Conservation (phyloP, 495 filamentous ascomycete genomes). For the Schizothecium vesticola region DNA sequence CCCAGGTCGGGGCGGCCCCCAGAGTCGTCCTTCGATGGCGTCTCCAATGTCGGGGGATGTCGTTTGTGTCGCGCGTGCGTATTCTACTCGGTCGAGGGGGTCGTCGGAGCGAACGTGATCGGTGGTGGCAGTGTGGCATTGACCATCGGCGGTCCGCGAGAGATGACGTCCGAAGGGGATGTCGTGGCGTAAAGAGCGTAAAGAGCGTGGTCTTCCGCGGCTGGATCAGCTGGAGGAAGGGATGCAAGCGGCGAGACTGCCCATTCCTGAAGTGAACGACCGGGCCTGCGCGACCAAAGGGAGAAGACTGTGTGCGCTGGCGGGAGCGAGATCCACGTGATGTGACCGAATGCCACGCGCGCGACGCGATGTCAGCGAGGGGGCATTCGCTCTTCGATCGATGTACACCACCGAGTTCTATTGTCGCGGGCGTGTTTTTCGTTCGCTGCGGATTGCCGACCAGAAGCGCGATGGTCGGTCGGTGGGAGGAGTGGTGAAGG, state of each 20-base stretch:
- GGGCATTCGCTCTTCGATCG: background rate
- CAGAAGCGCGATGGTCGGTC: background rate
- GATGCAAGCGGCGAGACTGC: constrained; percentile 4
- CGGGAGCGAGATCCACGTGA: background rate
- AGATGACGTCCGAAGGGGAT: background rate
- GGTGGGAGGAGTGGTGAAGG: background rate
- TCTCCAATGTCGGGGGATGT: background rate
- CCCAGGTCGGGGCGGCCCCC: background rate
- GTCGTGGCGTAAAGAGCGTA: constrained; percentile 7
- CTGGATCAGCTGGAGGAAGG: constrained; percentile 11
- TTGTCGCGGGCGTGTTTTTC: background rate
- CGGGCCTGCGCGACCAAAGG: background rate
- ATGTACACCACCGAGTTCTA: background rate
- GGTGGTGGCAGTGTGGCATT: background rate
- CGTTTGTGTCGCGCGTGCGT: background rate
- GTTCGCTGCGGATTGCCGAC: background rate
- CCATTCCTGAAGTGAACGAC: constrained; percentile 6
- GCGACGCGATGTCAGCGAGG: background rate
- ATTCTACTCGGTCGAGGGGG: background rate
- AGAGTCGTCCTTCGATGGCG: background rate
- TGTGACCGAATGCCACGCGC: background rate
- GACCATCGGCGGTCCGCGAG: constrained; percentile 2
- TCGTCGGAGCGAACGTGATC: background rate
- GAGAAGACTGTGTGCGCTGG: background rate
- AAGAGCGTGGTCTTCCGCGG: constrained; percentile 10